phyloP scores from a whole-genome alignment of 148 eudicot genomes.

The Hydrangea macrophylla region DNA sequence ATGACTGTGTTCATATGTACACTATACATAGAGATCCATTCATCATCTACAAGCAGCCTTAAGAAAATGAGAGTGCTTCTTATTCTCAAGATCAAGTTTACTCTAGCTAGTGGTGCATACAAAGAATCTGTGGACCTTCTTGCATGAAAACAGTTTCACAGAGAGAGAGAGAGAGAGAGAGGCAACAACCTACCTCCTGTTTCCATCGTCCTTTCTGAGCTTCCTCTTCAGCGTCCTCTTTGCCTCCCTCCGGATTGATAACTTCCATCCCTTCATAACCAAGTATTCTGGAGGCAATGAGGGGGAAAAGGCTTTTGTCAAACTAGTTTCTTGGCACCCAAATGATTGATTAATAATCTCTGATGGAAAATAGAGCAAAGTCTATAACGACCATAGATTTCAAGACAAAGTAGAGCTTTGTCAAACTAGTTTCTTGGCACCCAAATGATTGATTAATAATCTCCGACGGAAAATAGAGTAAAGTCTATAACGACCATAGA shows the following conservation, averaged over 20 bases:
- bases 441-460: neutral
- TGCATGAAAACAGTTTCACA: neutral
- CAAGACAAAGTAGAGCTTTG: neutral
- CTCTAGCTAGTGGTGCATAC: neutral
- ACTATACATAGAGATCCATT: neutral
- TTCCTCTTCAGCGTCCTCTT: constrained; percentile 91
- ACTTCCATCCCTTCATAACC: constrained; percentile 91
- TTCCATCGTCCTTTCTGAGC: constrained; percentile 91
- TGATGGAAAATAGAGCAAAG: neutral
- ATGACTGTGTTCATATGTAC: neutral
- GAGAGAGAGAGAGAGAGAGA: neutral
- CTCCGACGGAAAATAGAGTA: neutral
- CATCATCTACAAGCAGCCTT: neutral
- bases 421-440: neutral
- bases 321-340: neutral
- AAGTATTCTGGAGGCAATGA: constrained; percentile 41
- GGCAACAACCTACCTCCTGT: constrained; percentile 54
- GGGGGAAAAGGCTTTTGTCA: neutral
- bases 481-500: neutral
- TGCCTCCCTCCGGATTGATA: constrained; percentile 92
- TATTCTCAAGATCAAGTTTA: neutral
- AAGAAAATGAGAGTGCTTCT: neutral
- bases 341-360: neutral
- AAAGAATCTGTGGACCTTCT: neutral
- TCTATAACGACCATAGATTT: neutral